Conservation (phyloP, 2,329 filamentous ascomycete genomes). For the Apiospora koreana region DNA sequence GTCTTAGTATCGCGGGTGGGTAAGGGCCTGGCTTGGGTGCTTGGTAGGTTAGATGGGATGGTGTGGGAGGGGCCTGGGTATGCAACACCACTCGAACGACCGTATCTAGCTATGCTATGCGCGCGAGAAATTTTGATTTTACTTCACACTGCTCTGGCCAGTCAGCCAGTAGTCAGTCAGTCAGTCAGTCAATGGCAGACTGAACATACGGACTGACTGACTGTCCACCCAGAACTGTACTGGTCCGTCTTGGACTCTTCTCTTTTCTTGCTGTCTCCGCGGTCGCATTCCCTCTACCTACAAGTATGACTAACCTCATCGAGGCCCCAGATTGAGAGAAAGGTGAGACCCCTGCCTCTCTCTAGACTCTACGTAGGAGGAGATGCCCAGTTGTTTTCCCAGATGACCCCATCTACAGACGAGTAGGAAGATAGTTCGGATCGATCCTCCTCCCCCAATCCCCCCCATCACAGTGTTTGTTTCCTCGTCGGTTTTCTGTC, state of each 20-base stretch:
- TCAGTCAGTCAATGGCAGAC: neutral
- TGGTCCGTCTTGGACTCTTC: neutral
- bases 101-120: too few relatives aligned
- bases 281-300: neutral
- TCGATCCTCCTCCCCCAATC: neutral
- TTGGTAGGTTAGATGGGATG: neutral
- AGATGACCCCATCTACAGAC: slow-evolving; percentile 2
- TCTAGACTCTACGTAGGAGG: neutral
- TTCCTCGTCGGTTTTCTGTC: neutral
- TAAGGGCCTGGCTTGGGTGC: neutral
- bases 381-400: slow-evolving; percentile 2
- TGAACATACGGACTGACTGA: too few relatives aligned
- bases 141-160: too few relatives aligned
- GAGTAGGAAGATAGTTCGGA: neutral
- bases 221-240: neutral
- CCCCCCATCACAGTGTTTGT: neutral
- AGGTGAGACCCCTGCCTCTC: slow-evolving; percentile 5
- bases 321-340: neutral
- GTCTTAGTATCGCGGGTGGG: neutral
- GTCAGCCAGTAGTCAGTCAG: neutral
- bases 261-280: neutral
- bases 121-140: too few relatives aligned
- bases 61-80: slow-evolving; percentile 10
- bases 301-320: neutral
- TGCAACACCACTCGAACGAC: neutral